These are phyloP conservation scores for Erodium maritimum DNA, from an alignment of 345 rosid species.

Conservation along the genomic window DNA sequence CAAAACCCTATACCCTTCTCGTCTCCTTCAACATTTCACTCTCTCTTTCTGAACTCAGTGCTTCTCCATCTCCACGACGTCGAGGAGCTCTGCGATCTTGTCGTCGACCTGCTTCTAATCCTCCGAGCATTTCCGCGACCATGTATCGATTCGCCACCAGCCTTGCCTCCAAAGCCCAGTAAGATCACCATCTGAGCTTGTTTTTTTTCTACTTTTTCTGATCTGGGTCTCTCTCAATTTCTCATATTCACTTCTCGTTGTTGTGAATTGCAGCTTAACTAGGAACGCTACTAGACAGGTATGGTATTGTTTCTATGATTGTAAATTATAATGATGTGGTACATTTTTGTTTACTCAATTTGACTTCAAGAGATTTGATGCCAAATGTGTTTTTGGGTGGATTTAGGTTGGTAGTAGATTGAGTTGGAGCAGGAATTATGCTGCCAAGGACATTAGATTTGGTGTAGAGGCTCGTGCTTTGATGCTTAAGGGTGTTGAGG, in stretches of 20 bases:
- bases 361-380: background rate
- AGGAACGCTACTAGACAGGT: constrained; percentile 52
- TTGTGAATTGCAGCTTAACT: constrained; percentile 31
- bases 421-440: constrained; percentile 72
- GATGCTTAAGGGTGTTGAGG: constrained; percentile 95
- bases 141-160: background rate
- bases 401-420: constrained; percentile 60
- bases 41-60: no score
- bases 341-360: background rate
- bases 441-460: constrained; percentile 71
- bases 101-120: no score
- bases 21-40: no score
- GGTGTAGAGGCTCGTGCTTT: constrained; percentile 83
- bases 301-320: no score
- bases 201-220: background rate
- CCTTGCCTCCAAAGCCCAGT: background rate
- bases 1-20: no score
- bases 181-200: background rate
- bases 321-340: no score
- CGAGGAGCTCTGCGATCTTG: no score
- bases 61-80: no score
- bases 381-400: background rate
- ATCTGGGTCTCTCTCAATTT: background rate
- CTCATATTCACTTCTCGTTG: background rate
- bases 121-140: background rate